Evolutionary conservation across 2,329 filamentous ascomycete genomes (phyloP).

Genomic region (Epicoccum nigrum): DNA sequence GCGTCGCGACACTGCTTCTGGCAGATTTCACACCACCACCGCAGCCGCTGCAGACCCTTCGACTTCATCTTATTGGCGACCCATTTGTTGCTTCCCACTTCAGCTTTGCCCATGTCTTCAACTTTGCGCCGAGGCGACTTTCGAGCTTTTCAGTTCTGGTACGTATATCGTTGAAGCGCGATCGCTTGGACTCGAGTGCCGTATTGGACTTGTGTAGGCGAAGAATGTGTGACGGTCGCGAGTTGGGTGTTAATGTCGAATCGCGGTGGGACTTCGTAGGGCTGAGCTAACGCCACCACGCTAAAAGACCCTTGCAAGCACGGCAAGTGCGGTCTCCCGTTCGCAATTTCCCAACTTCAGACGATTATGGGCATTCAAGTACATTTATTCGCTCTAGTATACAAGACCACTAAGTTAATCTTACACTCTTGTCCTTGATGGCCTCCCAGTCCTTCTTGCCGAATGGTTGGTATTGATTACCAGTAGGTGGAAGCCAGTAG

Average conservation of each 20-base stretch:
- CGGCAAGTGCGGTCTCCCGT: too few species aligned
- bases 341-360: too few species aligned
- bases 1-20: constrained; percentile 79
- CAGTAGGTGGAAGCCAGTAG: constrained; percentile 50
- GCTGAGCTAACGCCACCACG: constrained; percentile 16
- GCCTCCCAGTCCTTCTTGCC: constrained; percentile 45
- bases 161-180: background rate
- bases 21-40: constrained; percentile 90
- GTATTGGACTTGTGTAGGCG: too few species aligned
- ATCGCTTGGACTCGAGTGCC: background rate
- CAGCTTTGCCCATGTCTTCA: constrained; percentile 79
- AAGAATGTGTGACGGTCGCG: background rate
- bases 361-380: too few species aligned
- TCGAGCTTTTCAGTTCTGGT: background rate
- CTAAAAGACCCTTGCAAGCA: background rate
- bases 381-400: too few species aligned
- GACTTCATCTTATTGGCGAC: constrained; percentile 90
- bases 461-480: constrained; percentile 49
- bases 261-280: constrained; percentile 3
- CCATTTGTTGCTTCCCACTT: constrained; percentile 89
- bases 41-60: constrained; percentile 65
- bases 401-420: constrained; percentile 23
- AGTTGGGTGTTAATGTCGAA: background rate
- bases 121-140: constrained; percentile 6
- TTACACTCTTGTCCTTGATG: constrained; percentile 38